Conservation (phyloP, 2,329 filamentous ascomycete genomes). For the Dactylellina cionopaga region DNA sequence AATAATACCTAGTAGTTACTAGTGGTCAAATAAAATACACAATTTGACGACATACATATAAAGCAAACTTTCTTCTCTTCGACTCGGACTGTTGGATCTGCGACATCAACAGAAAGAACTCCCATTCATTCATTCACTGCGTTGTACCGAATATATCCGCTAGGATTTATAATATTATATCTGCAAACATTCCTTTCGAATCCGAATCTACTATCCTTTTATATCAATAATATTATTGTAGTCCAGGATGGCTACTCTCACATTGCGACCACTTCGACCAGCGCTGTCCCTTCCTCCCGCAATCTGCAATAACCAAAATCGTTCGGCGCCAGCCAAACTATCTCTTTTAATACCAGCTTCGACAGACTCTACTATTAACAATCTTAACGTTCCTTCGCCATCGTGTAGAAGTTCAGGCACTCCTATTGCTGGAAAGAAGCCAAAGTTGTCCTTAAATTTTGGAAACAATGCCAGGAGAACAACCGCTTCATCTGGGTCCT, state of each 20-base stretch:
- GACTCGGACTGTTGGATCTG: conserved; percentile 47
- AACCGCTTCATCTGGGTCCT: too few species aligned
- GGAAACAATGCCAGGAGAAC: conserved; percentile 33
- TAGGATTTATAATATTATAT: conserved; percentile 14
- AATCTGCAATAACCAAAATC: conserved; percentile 45
- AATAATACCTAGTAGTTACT: conserved; percentile 20
- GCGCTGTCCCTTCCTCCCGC: conserved; percentile 45
- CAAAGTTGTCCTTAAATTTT: conserved; percentile 49
- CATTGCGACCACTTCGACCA: conserved; percentile 50
- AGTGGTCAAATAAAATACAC: conserved; percentile 41
- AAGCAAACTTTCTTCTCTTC: conserved; percentile 29
- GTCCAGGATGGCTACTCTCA: conserved; percentile 52
- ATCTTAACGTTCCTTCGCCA: conserved; percentile 32
- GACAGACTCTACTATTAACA: conserved; percentile 14
- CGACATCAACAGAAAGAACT: conserved; percentile 50
- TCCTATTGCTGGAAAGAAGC: conserved; percentile 35
- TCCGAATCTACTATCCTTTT: conserved; percentile 10
- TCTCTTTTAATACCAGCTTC: conserved; percentile 49
- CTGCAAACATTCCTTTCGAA: conserved; percentile 10
- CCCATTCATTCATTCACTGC: too few species aligned
- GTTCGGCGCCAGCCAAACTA: conserved; percentile 36
- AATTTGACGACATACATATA: conserved; percentile 41
- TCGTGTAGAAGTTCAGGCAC: conserved; percentile 45
- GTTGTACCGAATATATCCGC: conserved; percentile 44
- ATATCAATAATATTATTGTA: conserved; percentile 26